These are phyloP conservation scores for Acanthochlamys bracteata DNA, from an alignment of 106 monocot species.

Conservation along the genomic window DNA sequence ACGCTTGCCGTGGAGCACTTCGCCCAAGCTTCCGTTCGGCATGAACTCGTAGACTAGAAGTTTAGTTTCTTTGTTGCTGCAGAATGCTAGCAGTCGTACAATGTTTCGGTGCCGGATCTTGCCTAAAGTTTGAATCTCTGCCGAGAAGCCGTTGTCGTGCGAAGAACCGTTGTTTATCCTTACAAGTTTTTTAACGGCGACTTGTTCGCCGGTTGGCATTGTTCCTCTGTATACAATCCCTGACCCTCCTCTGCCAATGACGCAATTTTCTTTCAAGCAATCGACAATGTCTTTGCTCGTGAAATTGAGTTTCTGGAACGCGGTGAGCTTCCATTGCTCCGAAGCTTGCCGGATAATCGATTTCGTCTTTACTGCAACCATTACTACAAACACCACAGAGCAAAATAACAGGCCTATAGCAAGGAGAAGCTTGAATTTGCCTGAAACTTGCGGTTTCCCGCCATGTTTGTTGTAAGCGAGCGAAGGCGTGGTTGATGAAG, in stretches of 20 bases:
- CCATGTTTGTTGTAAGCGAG: not conserved
- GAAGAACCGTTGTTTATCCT: slow-evolving; percentile 27
- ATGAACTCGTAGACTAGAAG: slow-evolving; percentile 66
- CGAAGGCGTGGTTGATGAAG: slow-evolving; percentile 6
- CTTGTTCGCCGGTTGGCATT: slow-evolving; percentile 32
- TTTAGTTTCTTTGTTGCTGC: slow-evolving; percentile 38
- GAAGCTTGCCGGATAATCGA: slow-evolving; percentile 28
- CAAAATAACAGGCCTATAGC: slow-evolving; percentile 34
- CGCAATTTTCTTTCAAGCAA: slow-evolving; percentile 57
- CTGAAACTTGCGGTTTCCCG: slow-evolving; percentile 11
- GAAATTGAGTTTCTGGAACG: slow-evolving; percentile 69
- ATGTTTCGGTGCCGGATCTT: slow-evolving; percentile 60
- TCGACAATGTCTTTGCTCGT: slow-evolving; percentile 40
- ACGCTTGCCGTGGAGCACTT: slow-evolving; percentile 45
- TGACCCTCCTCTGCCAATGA: slow-evolving; percentile 44
- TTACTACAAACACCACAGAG: slow-evolving; percentile 34
- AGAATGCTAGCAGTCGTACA: slow-evolving; percentile 46
- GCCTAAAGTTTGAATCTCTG: slow-evolving; percentile 52
- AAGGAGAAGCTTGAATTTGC: slow-evolving; percentile 39
- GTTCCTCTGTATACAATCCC: slow-evolving; percentile 46
- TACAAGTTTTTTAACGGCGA: slow-evolving; percentile 47
- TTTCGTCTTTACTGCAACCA: slow-evolving; percentile 26
- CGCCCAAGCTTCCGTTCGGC: slow-evolving; percentile 55
- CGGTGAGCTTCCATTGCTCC: slow-evolving; percentile 58
- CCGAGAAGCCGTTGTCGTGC: slow-evolving; percentile 43